These are phyloP conservation scores for Dacryopinax spathularia DNA, from an alignment of 768 basidiomycete genomes.

Conservation along the genomic window DNA sequence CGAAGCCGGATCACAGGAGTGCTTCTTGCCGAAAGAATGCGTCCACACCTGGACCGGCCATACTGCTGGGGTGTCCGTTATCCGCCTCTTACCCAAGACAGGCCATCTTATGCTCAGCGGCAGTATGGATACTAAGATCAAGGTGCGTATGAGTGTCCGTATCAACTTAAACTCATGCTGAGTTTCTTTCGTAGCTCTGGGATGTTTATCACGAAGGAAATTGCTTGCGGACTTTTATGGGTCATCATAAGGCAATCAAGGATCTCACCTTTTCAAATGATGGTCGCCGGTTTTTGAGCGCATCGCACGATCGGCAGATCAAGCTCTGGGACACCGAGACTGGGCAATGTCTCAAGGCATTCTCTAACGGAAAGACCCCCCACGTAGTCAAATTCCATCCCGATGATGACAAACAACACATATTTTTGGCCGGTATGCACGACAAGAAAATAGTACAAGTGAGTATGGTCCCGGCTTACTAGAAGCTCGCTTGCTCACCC, in stretches of 20 bases:
- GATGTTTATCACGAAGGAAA: constrained; percentile 95
- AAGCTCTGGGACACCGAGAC: constrained; percentile 99
- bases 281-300: constrained; percentile 77
- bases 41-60: constrained; percentile 98
- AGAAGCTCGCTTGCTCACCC: neutral
- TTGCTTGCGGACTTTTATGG: constrained; percentile 91
- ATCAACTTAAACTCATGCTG: neutral
- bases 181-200: constrained; percentile 58
- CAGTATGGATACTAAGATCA: constrained; percentile 97
- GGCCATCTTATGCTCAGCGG: constrained; percentile 88
- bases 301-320: constrained; percentile 91
- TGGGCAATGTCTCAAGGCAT: constrained; percentile 90
- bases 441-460: constrained; percentile 99
- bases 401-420: constrained; percentile 86
- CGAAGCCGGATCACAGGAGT: constrained; percentile 74
- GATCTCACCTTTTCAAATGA: constrained; percentile 93
- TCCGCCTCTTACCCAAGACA: constrained; percentile 81
- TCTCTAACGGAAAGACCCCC: constrained; percentile 94
- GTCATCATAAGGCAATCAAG: constrained; percentile 91
- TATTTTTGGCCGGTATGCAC: constrained; percentile 95
- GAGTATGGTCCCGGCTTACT: constrained; percentile 14
- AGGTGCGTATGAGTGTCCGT: constrained; percentile 36
- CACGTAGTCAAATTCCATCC: constrained; percentile 94
- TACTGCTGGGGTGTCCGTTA: constrained; percentile 87
- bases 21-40: constrained; percentile 88